Evolutionary conservation across 1,284 basidiomycete species (phyloP).

Genomic region (Sanghuangporus baumii): DNA sequence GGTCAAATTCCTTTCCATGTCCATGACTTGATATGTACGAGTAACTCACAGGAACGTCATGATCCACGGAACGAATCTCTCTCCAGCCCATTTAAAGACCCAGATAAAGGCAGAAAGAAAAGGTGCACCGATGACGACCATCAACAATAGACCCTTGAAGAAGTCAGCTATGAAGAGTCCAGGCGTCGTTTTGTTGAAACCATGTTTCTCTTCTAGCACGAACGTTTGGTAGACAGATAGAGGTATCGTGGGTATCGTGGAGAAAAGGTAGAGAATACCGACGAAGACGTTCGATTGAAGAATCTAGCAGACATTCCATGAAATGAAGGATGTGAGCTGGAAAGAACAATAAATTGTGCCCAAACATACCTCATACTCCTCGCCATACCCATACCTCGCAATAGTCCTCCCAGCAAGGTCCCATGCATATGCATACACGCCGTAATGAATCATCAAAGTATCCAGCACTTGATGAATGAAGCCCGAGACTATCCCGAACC

Average conservation of each 20-base stretch:
- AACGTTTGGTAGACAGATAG: constrained; percentile 85
- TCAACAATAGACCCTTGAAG: constrained; percentile 75
- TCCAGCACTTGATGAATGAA: constrained; percentile 72
- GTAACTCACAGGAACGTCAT: constrained; percentile 71
- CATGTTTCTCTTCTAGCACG: constrained; percentile 90
- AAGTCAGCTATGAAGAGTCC: constrained; percentile 72
- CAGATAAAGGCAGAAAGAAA: constrained; percentile 84
- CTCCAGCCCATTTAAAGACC: constrained; percentile 91
- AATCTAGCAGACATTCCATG: constrained; percentile 46
- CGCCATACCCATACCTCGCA: constrained; percentile 51
- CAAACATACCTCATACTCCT: constrained; percentile 57
- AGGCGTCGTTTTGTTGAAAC: constrained; percentile 93
- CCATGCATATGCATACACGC: constrained; percentile 83
- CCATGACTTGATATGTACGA: constrained; percentile 26
- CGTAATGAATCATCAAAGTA: constrained; percentile 66
- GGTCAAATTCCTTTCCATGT: no score
- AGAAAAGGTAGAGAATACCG: constrained; percentile 60
- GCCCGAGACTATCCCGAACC: constrained; percentile 71
- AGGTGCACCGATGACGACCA: constrained; percentile 77
- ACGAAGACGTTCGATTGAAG: constrained; percentile 80
- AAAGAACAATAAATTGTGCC: neutral
- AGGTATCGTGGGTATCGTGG: constrained; percentile 67
- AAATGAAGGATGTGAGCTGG: neutral
- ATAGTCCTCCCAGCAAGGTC: constrained; percentile 46
- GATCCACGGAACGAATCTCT: constrained; percentile 82